Evolutionary conservation across 1,139 yeast species (phyloP).

Genomic region (Yamadazyma siamensis): DNA sequence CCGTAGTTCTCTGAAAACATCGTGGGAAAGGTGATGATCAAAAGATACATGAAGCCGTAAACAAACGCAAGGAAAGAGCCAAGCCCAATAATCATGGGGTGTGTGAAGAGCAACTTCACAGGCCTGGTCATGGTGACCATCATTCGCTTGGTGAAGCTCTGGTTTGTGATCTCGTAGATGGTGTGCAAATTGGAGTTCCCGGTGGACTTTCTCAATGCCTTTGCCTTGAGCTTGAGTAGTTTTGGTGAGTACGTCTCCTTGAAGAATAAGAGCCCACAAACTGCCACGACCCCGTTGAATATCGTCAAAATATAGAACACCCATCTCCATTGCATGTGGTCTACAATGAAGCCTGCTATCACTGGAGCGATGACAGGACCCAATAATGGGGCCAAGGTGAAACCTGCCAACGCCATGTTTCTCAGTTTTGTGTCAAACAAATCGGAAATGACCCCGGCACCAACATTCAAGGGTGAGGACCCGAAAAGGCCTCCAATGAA

Average conservation of each 20-base stretch:
- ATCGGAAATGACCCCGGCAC: conserved; percentile 42
- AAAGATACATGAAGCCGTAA: conserved; percentile 45
- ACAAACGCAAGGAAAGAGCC: conserved; percentile 48
- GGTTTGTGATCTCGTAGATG: conserved; percentile 41
- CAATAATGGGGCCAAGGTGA: conserved; percentile 42
- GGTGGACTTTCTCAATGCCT: conserved; percentile 28
- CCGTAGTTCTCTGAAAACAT: conserved; percentile 35
- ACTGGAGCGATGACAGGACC: conserved; percentile 67
- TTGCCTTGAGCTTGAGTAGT: conserved; percentile 31
- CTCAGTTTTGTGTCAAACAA: conserved; percentile 37
- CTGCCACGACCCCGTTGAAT: conserved; percentile 39
- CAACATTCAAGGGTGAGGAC: conserved; percentile 42
- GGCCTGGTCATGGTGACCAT: conserved; percentile 37
- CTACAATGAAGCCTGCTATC: conserved; percentile 53
- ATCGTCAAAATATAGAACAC: conserved; percentile 40
- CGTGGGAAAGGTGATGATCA: conserved; percentile 44
- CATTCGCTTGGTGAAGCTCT: conserved; percentile 29
- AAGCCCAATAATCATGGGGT: conserved; percentile 44
- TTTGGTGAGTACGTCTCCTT: conserved; percentile 42
- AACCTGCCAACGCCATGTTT: conserved; percentile 40
- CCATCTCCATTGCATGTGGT: conserved; percentile 44
- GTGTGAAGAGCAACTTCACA: conserved; percentile 36
- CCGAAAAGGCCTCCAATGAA: conserved; percentile 41
- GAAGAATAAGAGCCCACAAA: conserved; percentile 32
- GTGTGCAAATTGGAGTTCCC: conserved; percentile 41